Base-by-base conservation (phyloP, 2,329 filamentous ascomycete species). In the Beauveria scarabaeidicola region DNA sequence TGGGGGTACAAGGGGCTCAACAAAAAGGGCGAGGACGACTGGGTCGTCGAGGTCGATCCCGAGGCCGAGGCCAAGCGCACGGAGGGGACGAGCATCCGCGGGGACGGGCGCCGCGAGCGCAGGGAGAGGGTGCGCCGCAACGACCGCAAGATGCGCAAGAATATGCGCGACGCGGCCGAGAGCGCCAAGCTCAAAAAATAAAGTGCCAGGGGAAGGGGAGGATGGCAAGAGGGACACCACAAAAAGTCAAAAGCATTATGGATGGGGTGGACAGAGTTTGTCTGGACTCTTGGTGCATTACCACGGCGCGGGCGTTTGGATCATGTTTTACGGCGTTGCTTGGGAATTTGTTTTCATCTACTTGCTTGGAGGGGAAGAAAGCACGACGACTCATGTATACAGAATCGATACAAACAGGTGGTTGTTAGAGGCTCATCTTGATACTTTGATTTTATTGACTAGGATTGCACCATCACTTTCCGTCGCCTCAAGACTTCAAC, bases 1-100 rank as follows among this genome's bases (percentile, higher is more conserved):
- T 99, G 93, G 91, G 94, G 94, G 0, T 96, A 94, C 78, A 89
- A 93, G 77, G 92, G 88, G 62, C 86, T 89, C 73, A 94, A 94
- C 74, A 93, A 94, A 79, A 85, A 86, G 63, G 88, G 84, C 21
- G 87, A 95, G 74, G 80, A 85, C 64, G 87, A 96, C 69, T 96
- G 92, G 89, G 78, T 97, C 66, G 90, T 97, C 61, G 94, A 97
- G 82, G 87, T 99, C 58, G 88, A 96, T 70, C 84, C 88, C 72
- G 84, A 87, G 72, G 85, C 84, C 70, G 87, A 90, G 75, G 80
- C 77, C 43, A 77, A 79, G 69, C 75, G 75, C 53, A 83, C 88
- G 73, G 81, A 86, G 64, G 85, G 83, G 7, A 83, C 82, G 64
- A 83, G 78, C 62, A 77, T 84, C 62, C 77, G 78, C 58, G 84